Evolutionary conservation across 371 early-diverging fungal genomes (phyloP), one percentile per base, ranked within the genome.

Genomic region (Umbelopsis sp.): DNA sequence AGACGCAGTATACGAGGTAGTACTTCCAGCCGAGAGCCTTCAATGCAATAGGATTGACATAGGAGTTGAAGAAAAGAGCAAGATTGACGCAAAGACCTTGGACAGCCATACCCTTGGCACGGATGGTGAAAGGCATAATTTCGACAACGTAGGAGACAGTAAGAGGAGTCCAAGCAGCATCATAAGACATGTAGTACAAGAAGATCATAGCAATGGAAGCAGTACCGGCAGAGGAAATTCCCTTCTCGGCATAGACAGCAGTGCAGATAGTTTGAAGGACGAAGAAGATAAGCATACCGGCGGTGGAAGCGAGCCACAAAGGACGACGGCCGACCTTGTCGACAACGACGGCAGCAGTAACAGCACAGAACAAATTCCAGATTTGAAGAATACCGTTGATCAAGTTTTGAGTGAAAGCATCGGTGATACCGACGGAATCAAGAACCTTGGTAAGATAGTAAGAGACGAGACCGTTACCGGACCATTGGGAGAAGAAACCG

Each of bases 81-180:
- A 67, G 69, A 32, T 76, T 75, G 77, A 77, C 66, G 44, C 71
- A 44, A 44, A 76, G 69, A 44, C 72, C 74, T 45, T 65, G 57
- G 66, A 76, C 63, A 37, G 78, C 77, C 76, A 76, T 76, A 41
- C 76, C 76, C 70, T 76, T 76, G 25, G 74, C 76, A 69, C 76
- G 77, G 48, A 76, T 63, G 38, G 66, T 63, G 69, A 74, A 74
- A 46, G 52, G 45, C 35, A 76, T 72, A 50, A 73, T 69, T 65
- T 76, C 76, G 46, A 76, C 77, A 50, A 72, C 67, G 48, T 76
- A 76, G 22, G 76, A 65, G 38, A 76, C 72, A 18, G 68, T 48
- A 22, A 76, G 68, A 16, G 76, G 76, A 38, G 76, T 76, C 72
- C 75, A 76, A 37, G 68, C 66, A 57, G 76, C 46, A 38, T 75